Evolutionary conservation across 2,329 filamentous ascomycete genomes (phyloP), one percentile per base, ranked within the genome.

Genomic region (Fusarium sp.): DNA sequence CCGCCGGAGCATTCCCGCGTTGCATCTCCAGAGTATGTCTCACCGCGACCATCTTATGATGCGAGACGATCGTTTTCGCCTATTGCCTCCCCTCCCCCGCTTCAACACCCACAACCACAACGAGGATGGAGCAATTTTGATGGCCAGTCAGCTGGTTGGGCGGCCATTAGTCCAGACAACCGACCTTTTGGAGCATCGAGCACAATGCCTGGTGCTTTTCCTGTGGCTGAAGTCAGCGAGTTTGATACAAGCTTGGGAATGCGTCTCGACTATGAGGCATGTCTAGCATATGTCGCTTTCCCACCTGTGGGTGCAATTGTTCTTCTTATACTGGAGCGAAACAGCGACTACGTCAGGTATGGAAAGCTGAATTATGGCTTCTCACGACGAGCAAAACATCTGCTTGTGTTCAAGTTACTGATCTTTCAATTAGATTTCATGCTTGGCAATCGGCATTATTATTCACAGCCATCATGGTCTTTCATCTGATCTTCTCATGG

Each of bases 321-420:
- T 70, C 80, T 99, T 72, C 80, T 99, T 70, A 87, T 98, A 44
- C 78, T 95, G 67, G 96, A 99, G 84, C 89, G 94, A 76, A 96
- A 97, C 83, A 97, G 94, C 76, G 96, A 99, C 81, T 99, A 97
- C 79, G 96, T 99, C 58, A 87, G 96, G 92, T 95, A 80, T 60
- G 87, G 52, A 37, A n/a, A 37, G 8, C n/a, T 49, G 11, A 15
- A 15, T 19, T 32, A 15, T n/a, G 20, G 7, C 23, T 11, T 14
- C 11, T 17, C 55, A 17, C 19, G 39, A 17, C 17, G 43, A 9
- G 19, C 7, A 9, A 9, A 17, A 30, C 44, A n/a, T 33, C 35
- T 33, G 3, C 10, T n/a, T 11, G 11, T 41, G 19, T 46, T 17
- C 35, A 17, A 44, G 9, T 33, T 59, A 13, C 61, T 72, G 56